These are phyloP conservation scores for Blastocystis sp. DNA, from an alignment of 352 stramenopile species.

Conservation along the genomic window DNA sequence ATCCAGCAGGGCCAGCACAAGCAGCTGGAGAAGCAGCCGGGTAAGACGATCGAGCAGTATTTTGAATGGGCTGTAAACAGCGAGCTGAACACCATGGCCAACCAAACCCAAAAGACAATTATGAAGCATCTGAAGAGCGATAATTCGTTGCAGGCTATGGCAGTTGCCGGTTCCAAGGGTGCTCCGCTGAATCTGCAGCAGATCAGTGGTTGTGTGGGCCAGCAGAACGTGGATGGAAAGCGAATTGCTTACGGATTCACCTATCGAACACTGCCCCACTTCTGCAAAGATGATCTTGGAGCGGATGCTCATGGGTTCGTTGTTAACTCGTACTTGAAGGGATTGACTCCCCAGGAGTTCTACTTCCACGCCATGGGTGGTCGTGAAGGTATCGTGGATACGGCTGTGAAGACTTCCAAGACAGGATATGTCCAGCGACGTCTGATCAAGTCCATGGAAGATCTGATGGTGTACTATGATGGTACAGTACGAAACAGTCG, in stretches of 20 bases:
- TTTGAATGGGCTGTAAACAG: conserved; percentile 96
- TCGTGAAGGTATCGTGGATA: conserved; percentile 98
- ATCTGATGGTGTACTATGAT: conserved; percentile 95
- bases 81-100: conserved; percentile 83
- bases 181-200: conserved; percentile 99
- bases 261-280: conserved; percentile 89
- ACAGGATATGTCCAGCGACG: conserved; percentile 98
- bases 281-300: conserved; percentile 90
- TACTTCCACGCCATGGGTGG: conserved; percentile 99
- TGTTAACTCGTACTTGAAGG: conserved; percentile 97
- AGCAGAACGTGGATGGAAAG: conserved; percentile 86
- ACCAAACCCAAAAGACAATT: conserved; percentile 90
- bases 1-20: conserved; percentile 92
- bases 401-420: conserved; percentile 96
- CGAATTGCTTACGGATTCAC: conserved; percentile 85
- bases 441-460: conserved; percentile 99
- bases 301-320: conserved; percentile 96
- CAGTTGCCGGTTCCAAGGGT: conserved; percentile 96
- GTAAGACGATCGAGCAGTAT: conserved; percentile 96
- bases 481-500: conserved; percentile 89
- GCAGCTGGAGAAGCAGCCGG: conserved; percentile 91
- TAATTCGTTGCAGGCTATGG: conserved; percentile 99
- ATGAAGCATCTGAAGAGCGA: conserved; percentile 90
- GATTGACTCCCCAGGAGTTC: conserved; percentile 88
- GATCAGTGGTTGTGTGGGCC: conserved; percentile 95